Percentiles rank a stretch among this genome's conserved stretches.
Evolutionary conservation across 306 rosid genomes (phyloP).

Genomic region (Dalbergia cochinchinensis): DNA sequence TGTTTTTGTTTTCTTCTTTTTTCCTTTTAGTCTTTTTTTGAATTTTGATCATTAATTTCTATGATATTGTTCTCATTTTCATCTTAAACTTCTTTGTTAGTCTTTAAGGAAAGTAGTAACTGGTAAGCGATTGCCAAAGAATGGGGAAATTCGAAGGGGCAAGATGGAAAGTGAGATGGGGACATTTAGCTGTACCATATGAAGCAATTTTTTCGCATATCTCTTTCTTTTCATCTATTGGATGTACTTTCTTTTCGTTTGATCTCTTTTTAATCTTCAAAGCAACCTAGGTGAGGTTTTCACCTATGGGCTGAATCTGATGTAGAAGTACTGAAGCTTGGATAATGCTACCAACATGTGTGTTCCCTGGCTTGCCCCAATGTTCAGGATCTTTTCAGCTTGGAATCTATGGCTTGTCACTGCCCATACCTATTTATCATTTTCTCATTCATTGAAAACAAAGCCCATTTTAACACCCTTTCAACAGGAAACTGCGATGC

Average conservation of each 20-base stretch:
- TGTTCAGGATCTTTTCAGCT: conserved; percentile 86
- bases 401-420: conserved; percentile 58
- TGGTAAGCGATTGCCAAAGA: conserved; percentile 44
- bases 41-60: conserved; percentile 52
- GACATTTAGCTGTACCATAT: conserved; percentile 63
- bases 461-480: background rate
- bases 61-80: conserved; percentile 65
- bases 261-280: conserved; percentile 45
- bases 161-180: conserved; percentile 60
- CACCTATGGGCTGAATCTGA: conserved; percentile 41
- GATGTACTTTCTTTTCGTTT: conserved; percentile 52
- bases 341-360: conserved; percentile 52
- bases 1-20: conserved; percentile 21
- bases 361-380: conserved; percentile 47
- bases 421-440: background rate
- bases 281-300: conserved; percentile 46
- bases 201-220: conserved; percentile 49
- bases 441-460: conserved; percentile 40
- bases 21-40: background rate
- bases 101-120: conserved; percentile 54
- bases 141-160: conserved; percentile 42
- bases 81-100: conserved; percentile 59
- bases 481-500: conserved; percentile 29
- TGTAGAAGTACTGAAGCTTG: conserved; percentile 47
- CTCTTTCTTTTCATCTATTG: conserved; percentile 54